Base-by-base conservation (phyloP, 1,284 basidiomycete genomes). In the Cutaneotrichosporon dermatis region DNA sequence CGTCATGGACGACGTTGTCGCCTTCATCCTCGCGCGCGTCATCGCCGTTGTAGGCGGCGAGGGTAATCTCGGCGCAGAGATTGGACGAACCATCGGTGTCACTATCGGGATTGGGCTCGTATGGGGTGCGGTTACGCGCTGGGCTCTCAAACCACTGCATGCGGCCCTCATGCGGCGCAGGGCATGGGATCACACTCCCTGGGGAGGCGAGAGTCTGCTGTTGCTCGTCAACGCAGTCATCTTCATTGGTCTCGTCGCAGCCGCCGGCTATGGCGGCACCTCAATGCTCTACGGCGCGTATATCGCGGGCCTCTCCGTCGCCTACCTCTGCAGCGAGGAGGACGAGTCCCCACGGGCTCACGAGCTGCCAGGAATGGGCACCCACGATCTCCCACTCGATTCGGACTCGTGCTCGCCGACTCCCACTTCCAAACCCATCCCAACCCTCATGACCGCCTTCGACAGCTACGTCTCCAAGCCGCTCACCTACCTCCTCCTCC, bases 1-100 rank as follows among this genome's bases (percentile, higher is more conserved):
- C 0, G 75, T 85, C 15, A 76, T 83, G 53, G 83, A 85, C 69
- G 83, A 85, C 66, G 79, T 84, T 8, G 70, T 83, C 7, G 83
- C 82, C 0, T 79, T 85, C 16, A 80, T 85, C 46, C 77, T 85
- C 37, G 76, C 80, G 8, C 78, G 80, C 33, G 76, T 84, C 33
- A 75, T 84, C 25, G 69, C 74, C 4, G 71, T 76, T 0, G 69
- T 84, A 0, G 49, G 57, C 13, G 54, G 60, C 12, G 62, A 49
- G 15, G 36, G 40, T 43, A 56, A 33, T 6, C 55, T 73, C 4
- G 73, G 73, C 2, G 64, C 55, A 9, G 66, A 64, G 12, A 70
- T 73, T 11, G 71, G 67, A 9, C 59, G 67, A 34, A 63, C 69
- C 2, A 58, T 70, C n/a, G 69, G 69, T 15, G 68, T 70, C 16